Evolutionary conservation across 2,329 filamentous ascomycete species (phyloP).

Genomic region (Metarhizium humberi): DNA sequence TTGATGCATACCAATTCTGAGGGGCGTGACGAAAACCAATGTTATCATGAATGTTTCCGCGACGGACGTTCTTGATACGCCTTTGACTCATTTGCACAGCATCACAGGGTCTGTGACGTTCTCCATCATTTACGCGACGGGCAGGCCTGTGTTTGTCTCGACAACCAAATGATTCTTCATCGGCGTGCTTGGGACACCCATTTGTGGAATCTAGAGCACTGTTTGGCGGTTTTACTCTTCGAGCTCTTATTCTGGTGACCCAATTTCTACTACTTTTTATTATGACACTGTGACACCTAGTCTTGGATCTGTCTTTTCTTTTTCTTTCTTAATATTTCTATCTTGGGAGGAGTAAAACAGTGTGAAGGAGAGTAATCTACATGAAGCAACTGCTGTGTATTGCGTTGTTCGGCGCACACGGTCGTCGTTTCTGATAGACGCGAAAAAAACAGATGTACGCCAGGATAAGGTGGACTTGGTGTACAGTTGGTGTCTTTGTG

Average conservation of each 20-base stretch:
- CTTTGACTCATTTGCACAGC: background rate
- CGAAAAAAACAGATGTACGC: background rate
- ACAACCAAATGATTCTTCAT: background rate
- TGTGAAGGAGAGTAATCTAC: background rate
- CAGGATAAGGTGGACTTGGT: background rate
- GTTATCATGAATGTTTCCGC: background rate
- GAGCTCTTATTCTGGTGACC: conserved; percentile 3
- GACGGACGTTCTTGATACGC: background rate
- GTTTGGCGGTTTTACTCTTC: conserved; percentile 4
- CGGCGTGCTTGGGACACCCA: background rate
- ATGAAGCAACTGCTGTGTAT: conserved; percentile 3
- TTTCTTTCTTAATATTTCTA: conserved; percentile 1
- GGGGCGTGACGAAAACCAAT: background rate
- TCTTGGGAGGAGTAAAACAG: background rate
- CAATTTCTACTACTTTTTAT: background rate
- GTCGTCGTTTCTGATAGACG: background rate
- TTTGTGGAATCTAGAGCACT: background rate
- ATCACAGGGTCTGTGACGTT: background rate
- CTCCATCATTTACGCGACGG: background rate
- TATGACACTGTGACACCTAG: background rate
- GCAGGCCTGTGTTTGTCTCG: background rate
- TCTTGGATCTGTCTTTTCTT: conserved; percentile 1
- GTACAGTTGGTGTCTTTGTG: background rate
- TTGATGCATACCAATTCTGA: background rate
- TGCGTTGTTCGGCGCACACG: conserved; percentile 7